Conservation (phyloP, 164 flowering plant species). For the Chimonanthus praecox region DNA sequence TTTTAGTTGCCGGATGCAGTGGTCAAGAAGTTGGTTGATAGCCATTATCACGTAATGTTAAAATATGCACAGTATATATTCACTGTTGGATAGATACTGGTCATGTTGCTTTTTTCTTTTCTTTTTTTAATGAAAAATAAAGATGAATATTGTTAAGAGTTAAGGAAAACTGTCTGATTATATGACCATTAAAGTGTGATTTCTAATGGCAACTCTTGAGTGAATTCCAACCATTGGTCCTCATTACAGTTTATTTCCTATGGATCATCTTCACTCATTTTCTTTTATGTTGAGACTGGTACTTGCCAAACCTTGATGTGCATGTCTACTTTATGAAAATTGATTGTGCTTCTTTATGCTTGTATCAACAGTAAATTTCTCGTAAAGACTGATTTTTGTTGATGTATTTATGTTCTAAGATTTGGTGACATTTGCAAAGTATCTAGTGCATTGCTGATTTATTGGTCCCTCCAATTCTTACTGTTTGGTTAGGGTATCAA, state of each 20-base stretch:
- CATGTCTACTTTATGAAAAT: neutral
- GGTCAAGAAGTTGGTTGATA: too few species aligned
- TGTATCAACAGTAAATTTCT: too few species aligned
- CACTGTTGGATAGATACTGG: too few species aligned
- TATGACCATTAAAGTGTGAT: too few species aligned
- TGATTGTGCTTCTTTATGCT: too few species aligned
- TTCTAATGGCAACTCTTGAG: neutral
- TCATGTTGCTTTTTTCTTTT: too few species aligned
- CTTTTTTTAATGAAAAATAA: too few species aligned
- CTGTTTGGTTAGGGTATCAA: constrained; percentile 39
- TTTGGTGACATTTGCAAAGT: neutral
- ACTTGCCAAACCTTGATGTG: neutral
- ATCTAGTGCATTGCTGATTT: neutral
- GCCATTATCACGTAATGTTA: too few species aligned
- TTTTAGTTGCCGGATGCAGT: too few species aligned
- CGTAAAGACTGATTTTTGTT: neutral
- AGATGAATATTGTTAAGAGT: too few species aligned
- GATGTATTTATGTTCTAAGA: neutral
- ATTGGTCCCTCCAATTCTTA: constrained; percentile 6
- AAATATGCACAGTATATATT: too few species aligned
- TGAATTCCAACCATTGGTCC: neutral
- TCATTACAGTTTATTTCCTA: neutral
- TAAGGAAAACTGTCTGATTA: too few species aligned
- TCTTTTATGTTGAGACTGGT: neutral
- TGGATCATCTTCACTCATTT: neutral